Evolutionary conservation across 2,329 filamentous ascomycete genomes (phyloP), one percentile per base, ranked within the genome.

Genomic region (Colletotrichum incanum): DNA sequence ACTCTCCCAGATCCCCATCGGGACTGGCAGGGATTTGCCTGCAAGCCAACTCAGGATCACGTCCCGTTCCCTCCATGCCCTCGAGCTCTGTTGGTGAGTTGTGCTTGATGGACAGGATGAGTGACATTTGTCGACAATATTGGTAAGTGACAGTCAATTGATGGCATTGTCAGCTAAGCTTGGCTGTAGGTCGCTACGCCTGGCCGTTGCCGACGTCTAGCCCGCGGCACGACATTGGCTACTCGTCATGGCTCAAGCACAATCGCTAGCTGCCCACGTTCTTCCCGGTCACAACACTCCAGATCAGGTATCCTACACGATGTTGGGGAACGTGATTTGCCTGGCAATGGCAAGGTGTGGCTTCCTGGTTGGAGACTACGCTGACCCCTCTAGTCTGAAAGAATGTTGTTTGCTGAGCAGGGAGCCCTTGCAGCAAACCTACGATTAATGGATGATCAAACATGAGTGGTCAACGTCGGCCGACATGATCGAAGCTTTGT

Each of bases 1-100:
- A 14, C 49, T 47, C 37, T 37, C 16, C 26, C 14, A 58, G 49
- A n/a, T 58, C 26, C 58, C 26, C 37, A 58, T 31, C 34, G 6
- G 26, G 0, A 3, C 12, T 26, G 41, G 31, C 69, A 72, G 45
- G 69, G 69, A 28, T 23, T 45, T 72, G 69, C 69, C 69, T 72
- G 58, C 43, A 52, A 66, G 43, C 58, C 26, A 11, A 11, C 9
- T 49, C 49, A 34, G 64, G 31, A 28, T 63, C 65, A 43, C 26
- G 39, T 26, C 39, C 26, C 41, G 18, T 58, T 7, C 47, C 61
- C 34, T 28, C 37, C 47, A 14, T 39, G 31, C 23, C 37, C 16
- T 50, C 45, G 12, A 14, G 14, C 45, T 50, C 56, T 62, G 20
- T 28, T 6, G 6, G n/a, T 23, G n/a, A 45, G 9, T 31, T 9